Conservation (phyloP, 805 yeast species). For the Schizosaccharomyces pombe region DNA sequence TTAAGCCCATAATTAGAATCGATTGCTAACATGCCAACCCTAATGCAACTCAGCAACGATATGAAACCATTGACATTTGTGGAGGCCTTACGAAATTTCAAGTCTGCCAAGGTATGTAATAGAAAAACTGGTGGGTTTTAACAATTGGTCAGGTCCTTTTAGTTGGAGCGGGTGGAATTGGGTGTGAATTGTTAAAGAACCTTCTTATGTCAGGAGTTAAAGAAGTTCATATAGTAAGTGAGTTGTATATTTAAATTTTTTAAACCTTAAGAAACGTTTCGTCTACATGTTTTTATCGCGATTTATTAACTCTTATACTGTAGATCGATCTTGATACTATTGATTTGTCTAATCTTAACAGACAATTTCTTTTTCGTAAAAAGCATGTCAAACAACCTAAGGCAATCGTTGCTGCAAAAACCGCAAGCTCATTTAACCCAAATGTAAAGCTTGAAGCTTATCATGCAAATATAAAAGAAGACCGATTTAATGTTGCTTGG, state of each 20-base stretch:
- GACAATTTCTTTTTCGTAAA: constrained; percentile 77
- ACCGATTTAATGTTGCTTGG: constrained; percentile 54
- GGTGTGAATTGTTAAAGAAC: constrained; percentile 73
- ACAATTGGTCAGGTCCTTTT: constrained; percentile 29
- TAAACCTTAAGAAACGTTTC: too few species aligned
- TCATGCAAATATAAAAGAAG: constrained; percentile 73
- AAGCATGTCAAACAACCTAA: constrained; percentile 79
- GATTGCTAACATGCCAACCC: too few species aligned
- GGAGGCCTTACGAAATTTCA: not conserved
- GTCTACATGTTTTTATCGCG: not conserved
- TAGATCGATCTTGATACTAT: constrained; percentile 77
- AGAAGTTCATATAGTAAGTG: constrained; percentile 45
- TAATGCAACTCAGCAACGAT: too few species aligned
- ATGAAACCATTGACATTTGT: not conserved
- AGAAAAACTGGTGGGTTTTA: not conserved
- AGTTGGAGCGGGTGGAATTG: constrained; percentile 95
- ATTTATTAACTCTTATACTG: not conserved
- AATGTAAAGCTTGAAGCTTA: constrained; percentile 52
- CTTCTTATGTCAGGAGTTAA: constrained; percentile 59
- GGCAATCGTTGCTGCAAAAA: constrained; percentile 38
- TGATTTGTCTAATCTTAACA: constrained; percentile 71
- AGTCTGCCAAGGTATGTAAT: not conserved
- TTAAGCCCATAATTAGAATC: too few species aligned
- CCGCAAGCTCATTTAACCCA: constrained; percentile 49
- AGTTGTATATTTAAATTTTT: not conserved